phyloP scores from a whole-genome alignment of 352 stramenopile species.

The Albugo candida region DNA sequence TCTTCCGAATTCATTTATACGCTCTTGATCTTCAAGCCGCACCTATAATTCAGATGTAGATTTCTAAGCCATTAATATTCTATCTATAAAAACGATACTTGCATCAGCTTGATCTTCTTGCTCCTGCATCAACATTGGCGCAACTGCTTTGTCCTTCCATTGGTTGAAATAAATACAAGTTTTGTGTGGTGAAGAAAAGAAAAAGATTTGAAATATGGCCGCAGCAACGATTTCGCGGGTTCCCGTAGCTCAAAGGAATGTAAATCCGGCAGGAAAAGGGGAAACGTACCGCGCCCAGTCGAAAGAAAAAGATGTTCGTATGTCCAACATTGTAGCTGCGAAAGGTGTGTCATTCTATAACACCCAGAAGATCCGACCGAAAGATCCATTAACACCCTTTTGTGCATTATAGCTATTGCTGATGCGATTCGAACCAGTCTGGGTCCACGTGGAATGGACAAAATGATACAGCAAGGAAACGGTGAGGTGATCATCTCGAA shows the following conservation, averaged over 20 bases:
- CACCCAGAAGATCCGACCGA: no score
- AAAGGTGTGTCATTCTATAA: conserved; percentile 63
- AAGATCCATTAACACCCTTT: neutral
- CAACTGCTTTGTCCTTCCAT: neutral
- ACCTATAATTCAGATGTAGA: conserved; percentile 39
- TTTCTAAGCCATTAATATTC: neutral
- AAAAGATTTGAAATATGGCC: neutral
- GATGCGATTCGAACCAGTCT: conserved; percentile 96
- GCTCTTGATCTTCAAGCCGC: conserved; percentile 89
- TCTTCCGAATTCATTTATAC: conserved; percentile 96
- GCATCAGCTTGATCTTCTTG: conserved; percentile 72
- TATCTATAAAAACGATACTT: conserved; percentile 6
- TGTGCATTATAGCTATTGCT: conserved; percentile 71
- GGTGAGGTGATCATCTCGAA: conserved; percentile 99
- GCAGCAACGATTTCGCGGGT: neutral
- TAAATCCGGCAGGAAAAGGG: conserved; percentile 22
- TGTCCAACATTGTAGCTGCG: conserved; percentile 96
- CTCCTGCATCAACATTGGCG: conserved; percentile 45
- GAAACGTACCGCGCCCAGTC: conserved; percentile 74
- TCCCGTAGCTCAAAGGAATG: conserved; percentile 29
- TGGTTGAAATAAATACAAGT: neutral
- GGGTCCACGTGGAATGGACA: conserved; percentile 97
- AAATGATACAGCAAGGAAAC: conserved; percentile 97
- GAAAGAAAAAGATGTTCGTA: conserved; percentile 97
- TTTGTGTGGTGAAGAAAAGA: no score